These are phyloP conservation scores for Diaporthe nobilis DNA, from an alignment of 2,329 filamentous ascomycete species.

Conservation along the genomic window DNA sequence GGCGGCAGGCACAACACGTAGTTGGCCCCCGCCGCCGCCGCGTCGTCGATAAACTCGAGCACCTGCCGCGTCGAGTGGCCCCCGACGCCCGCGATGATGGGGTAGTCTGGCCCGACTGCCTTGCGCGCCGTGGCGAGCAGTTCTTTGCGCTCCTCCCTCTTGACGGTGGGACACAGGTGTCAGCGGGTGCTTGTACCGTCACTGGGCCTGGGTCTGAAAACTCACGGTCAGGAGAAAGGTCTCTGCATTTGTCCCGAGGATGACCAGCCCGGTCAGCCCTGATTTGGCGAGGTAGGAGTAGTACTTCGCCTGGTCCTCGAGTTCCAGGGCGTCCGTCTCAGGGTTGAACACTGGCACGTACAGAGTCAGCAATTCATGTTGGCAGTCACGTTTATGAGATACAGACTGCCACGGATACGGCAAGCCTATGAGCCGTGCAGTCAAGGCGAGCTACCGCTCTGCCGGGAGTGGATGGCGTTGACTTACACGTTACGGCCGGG, in stretches of 20 bases:
- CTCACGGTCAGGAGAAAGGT: constrained; percentile 52
- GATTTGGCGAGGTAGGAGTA: constrained; percentile 49
- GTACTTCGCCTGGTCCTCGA: constrained; percentile 49
- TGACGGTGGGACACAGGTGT: not conserved
- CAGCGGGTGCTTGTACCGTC: not conserved
- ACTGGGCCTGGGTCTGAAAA: not conserved
- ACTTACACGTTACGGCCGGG: constrained; percentile 49
- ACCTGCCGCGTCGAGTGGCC: constrained; percentile 76
- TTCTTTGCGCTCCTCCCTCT: constrained; percentile 49
- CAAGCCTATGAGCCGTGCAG: not conserved
- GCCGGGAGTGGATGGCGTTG: not conserved
- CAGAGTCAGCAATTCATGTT: constrained; percentile 12
- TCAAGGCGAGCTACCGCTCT: not conserved
- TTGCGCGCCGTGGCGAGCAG: constrained; percentile 69
- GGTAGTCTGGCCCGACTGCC: constrained; percentile 66
- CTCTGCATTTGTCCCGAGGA: constrained; percentile 54
- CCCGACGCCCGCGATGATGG: constrained; percentile 74
- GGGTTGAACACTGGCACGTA: constrained; percentile 48
- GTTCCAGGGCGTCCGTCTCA: constrained; percentile 48
- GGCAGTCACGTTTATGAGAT: not conserved
- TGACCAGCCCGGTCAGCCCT: constrained; percentile 50
- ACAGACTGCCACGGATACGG: not conserved
- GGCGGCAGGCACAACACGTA: constrained; percentile 74
- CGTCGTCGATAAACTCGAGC: constrained; percentile 71
- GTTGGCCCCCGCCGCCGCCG: constrained; percentile 71